Conservation (phyloP, 345 rosid genomes). For the Aquilaria yunnanensis region DNA sequence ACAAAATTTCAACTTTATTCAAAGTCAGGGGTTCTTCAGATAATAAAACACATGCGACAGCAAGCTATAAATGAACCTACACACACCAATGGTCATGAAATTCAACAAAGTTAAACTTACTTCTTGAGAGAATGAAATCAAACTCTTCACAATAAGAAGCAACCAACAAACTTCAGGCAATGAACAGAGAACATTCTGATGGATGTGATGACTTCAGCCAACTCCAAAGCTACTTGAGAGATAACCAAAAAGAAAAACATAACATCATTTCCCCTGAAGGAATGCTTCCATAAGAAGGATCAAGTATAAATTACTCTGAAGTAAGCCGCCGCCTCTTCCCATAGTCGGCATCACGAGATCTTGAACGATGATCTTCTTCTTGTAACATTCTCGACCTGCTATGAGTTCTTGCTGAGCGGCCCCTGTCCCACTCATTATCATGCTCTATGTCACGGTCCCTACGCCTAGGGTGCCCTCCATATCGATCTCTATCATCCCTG, state of each 20-base stretch:
- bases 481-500: conserved; percentile 58
- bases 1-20: no score
- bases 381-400: conserved; percentile 53
- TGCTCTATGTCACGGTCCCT: conserved; percentile 53
- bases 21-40: no score
- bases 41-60: no score
- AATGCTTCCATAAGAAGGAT: background rate
- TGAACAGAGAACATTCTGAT: conserved; percentile 12
- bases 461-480: conserved; percentile 51
- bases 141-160: conserved; percentile 12
- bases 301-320: conserved; percentile 30
- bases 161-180: conserved; percentile 19
- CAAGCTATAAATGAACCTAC: background rate
- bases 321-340: conserved; percentile 73
- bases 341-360: conserved; percentile 75
- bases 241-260: conserved; percentile 10
- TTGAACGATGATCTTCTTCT: conserved; percentile 62
- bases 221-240: conserved; percentile 4
- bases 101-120: conserved; percentile 16
- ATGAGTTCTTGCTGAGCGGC: conserved; percentile 58
- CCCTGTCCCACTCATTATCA: conserved; percentile 63
- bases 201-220: conserved; percentile 12
- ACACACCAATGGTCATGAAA: background rate
- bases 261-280: background rate
- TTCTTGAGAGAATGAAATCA: conserved; percentile 9